Evolutionary conservation across 176 grass and related monocot genomes (phyloP).

Genomic region (Tillandsia leiboldiana): DNA sequence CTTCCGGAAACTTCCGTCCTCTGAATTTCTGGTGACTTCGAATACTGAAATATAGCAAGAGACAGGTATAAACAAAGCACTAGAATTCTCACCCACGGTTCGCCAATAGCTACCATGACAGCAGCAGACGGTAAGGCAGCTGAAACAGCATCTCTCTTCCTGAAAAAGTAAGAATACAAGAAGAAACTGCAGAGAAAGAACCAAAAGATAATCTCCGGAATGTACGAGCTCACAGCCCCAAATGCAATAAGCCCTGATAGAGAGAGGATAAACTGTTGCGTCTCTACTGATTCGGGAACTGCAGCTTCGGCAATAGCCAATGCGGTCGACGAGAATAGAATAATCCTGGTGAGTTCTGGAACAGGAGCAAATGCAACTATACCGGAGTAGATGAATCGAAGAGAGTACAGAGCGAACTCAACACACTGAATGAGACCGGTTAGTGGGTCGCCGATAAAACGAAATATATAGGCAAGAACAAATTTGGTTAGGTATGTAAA

Average conservation of each 20-base stretch:
- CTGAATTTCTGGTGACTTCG: slow-evolving; percentile 15
- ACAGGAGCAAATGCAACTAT: slow-evolving; percentile 26
- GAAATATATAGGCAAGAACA: slow-evolving; percentile 17
- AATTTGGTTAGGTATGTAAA: slow-evolving; percentile 9
- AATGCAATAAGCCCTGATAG: slow-evolving; percentile 21
- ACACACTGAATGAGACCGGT: slow-evolving; percentile 14
- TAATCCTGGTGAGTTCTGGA: slow-evolving; percentile 21
- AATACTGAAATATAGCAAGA: slow-evolving; percentile 24
- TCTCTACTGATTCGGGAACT: slow-evolving; percentile 18
- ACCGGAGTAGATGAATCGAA: slow-evolving; percentile 15
- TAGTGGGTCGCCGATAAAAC: slow-evolving; percentile 12
- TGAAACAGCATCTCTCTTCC: slow-evolving; percentile 18
- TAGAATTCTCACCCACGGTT: slow-evolving; percentile 24
- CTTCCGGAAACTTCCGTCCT: background rate
- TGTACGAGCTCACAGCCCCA: slow-evolving; percentile 20
- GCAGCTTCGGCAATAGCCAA: slow-evolving; percentile 20
- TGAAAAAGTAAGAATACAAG: slow-evolving; percentile 25
- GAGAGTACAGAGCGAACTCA: slow-evolving; percentile 17
- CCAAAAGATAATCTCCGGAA: slow-evolving; percentile 29
- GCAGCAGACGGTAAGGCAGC: slow-evolving; percentile 13
- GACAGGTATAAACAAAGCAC: slow-evolving; percentile 16
- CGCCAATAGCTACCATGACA: slow-evolving; percentile 20
- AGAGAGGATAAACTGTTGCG: slow-evolving; percentile 16
- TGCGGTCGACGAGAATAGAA: slow-evolving; percentile 9
- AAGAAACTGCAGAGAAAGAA: slow-evolving; percentile 19